Evolutionary conservation across 805 yeast genomes (phyloP).

Genomic region (Candida vaughaniae): DNA sequence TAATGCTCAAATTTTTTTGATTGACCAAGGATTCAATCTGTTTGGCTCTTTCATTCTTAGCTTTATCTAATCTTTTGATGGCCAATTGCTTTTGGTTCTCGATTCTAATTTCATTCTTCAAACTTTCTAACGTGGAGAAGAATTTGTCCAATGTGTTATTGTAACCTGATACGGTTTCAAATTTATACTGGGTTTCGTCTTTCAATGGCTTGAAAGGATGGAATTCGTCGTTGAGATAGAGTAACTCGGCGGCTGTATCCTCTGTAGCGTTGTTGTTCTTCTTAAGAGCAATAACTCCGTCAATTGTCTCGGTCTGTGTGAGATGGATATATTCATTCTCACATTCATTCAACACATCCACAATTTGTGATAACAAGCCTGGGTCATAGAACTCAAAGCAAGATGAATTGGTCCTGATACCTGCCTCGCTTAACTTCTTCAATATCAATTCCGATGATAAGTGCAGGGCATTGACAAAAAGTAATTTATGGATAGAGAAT

Average conservation of each 20-base stretch:
- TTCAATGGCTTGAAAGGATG: constrained; percentile 64
- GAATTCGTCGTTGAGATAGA: constrained; percentile 59
- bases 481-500: constrained; percentile 64
- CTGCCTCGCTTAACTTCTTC: constrained; percentile 47
- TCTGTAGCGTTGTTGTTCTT: constrained; percentile 44
- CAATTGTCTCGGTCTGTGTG: constrained; percentile 33
- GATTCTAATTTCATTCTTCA: constrained; percentile 68
- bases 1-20: constrained; percentile 61
- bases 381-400: constrained; percentile 27
- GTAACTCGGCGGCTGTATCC: constrained; percentile 32
- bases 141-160: constrained; percentile 80
- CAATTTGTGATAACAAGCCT: constrained; percentile 30
- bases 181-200: constrained; percentile 24
- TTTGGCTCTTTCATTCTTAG: constrained; percentile 67
- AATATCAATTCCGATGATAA: constrained; percentile 78
- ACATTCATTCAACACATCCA: constrained; percentile 46
- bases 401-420: constrained; percentile 46
- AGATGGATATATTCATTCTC: constrained; percentile 40
- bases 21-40: constrained; percentile 65
- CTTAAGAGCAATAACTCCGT: constrained; percentile 66
- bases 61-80: constrained; percentile 67
- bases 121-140: constrained; percentile 81
- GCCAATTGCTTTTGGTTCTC: constrained; percentile 80
- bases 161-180: constrained; percentile 47
- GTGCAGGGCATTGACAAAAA: constrained; percentile 68